Evolutionary conservation across 257 asterid genomes (phyloP).

Genomic region (Solanum rostratum): DNA sequence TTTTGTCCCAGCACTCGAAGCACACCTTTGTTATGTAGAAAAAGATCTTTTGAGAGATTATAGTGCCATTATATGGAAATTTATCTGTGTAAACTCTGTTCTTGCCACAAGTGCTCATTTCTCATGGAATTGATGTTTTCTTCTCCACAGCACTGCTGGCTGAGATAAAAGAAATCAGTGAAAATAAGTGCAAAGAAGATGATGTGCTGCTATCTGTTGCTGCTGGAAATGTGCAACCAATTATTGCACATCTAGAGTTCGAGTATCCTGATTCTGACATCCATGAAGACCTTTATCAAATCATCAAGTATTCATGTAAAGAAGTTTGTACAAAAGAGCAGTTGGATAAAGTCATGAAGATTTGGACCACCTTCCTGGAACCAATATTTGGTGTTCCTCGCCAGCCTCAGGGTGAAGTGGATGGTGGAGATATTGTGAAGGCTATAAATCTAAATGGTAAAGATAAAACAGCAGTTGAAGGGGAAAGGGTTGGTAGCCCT

Average conservation of each 20-base stretch:
- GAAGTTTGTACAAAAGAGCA: conserved; percentile 82
- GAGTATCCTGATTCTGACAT: conserved; percentile 64
- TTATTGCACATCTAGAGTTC: conserved; percentile 51
- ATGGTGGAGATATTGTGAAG: conserved; percentile 20
- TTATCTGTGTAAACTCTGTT: not conserved
- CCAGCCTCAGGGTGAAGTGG: conserved; percentile 27
- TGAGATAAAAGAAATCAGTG: conserved; percentile 64
- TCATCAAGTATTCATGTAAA: conserved; percentile 62
- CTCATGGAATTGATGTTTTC: conserved; percentile 4
- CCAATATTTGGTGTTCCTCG: conserved; percentile 56
- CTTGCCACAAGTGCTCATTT: not conserved
- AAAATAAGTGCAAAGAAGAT: conserved; percentile 47
- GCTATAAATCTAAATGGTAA: conserved; percentile 14
- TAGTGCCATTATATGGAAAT: not conserved
- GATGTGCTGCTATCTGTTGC: conserved; percentile 44
- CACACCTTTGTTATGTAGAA: not conserved
- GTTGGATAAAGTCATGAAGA: conserved; percentile 54
- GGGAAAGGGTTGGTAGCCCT: conserved; percentile 27
- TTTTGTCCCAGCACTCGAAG: not conserved
- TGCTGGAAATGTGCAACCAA: conserved; percentile 56
- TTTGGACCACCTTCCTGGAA: conserved; percentile 79
- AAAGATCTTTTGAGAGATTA: not conserved
- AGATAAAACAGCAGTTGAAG: conserved; percentile 9
- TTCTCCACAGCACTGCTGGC: conserved; percentile 52
- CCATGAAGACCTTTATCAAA: conserved; percentile 74